phyloP scores from a whole-genome alignment of 345 rosid species.

The Populus davidiana region DNA sequence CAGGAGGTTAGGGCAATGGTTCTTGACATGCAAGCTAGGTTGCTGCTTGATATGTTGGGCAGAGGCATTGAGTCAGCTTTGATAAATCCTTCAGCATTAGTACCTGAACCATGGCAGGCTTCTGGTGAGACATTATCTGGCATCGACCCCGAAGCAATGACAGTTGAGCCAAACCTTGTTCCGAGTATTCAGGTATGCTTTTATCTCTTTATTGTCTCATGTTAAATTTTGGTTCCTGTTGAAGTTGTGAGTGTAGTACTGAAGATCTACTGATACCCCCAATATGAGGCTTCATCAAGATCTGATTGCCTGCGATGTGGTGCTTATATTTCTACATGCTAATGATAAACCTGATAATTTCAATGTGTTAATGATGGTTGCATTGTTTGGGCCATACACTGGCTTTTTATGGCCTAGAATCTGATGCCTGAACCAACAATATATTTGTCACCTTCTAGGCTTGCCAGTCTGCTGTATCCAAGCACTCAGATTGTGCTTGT shows the following conservation, averaged over 20 bases:
- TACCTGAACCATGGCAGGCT: conserved; percentile 84
- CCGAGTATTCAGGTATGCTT: conserved; percentile 64
- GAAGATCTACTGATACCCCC: conserved; percentile 4
- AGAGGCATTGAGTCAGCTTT: conserved; percentile 98
- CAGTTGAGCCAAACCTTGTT: conserved; percentile 89
- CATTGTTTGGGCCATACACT: not conserved
- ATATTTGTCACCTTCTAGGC: not conserved
- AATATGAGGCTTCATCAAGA: not conserved
- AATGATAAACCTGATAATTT: not conserved
- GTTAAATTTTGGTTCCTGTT: not conserved
- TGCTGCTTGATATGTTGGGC: conserved; percentile 96
- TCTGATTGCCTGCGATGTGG: not conserved
- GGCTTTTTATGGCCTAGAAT: not conserved
- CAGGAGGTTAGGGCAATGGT: conserved; percentile 99
- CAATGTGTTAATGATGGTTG: not conserved
- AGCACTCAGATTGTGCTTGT: not conserved
- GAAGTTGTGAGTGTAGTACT: not conserved
- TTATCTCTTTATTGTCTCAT: conserved; percentile 1
- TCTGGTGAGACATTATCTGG: conserved; percentile 63
- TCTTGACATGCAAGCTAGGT: conserved; percentile 96
- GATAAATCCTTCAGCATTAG: conserved; percentile 85
- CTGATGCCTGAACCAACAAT: not conserved
- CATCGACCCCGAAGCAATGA: conserved; percentile 90
- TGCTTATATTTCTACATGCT: not conserved
- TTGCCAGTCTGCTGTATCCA: not conserved